Evolutionary conservation across 2,329 filamentous ascomycete species (phyloP).

Genomic region (Delphinella strobiligena): DNA sequence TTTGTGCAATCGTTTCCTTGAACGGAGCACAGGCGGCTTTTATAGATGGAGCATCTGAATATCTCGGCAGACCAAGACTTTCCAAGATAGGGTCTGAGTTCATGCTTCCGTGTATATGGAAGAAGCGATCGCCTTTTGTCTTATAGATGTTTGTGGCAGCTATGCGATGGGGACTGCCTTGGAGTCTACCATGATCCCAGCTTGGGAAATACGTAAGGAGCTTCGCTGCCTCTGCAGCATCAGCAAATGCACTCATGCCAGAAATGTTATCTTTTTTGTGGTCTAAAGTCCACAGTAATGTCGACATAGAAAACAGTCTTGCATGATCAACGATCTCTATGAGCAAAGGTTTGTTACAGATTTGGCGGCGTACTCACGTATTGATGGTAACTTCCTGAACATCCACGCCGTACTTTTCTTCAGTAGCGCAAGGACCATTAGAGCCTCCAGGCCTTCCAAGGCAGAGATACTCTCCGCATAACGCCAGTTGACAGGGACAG

Average conservation of each 20-base stretch:
- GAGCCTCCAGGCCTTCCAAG: constrained; percentile 19
- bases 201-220: not conserved
- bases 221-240: not conserved
- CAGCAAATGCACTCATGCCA: not conserved
- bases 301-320: not conserved
- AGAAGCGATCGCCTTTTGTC: not conserved
- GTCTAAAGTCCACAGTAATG: not conserved
- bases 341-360: not conserved
- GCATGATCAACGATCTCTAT: not conserved
- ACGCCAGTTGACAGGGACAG: constrained; percentile 44
- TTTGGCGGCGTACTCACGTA: not conserved
- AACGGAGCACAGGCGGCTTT: not conserved
- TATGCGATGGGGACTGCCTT: not conserved
- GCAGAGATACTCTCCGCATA: constrained; percentile 42
- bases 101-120: not conserved
- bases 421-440: constrained; percentile 30
- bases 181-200: not conserved
- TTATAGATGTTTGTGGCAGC: not conserved
- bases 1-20: not conserved
- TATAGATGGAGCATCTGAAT: not conserved
- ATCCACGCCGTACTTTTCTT: not conserved
- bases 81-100: not conserved
- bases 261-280: not conserved
- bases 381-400: not conserved
- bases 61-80: not conserved